Conservation (phyloP, 2,329 filamentous ascomycete genomes). For the Ilyonectria mors-panacis region DNA sequence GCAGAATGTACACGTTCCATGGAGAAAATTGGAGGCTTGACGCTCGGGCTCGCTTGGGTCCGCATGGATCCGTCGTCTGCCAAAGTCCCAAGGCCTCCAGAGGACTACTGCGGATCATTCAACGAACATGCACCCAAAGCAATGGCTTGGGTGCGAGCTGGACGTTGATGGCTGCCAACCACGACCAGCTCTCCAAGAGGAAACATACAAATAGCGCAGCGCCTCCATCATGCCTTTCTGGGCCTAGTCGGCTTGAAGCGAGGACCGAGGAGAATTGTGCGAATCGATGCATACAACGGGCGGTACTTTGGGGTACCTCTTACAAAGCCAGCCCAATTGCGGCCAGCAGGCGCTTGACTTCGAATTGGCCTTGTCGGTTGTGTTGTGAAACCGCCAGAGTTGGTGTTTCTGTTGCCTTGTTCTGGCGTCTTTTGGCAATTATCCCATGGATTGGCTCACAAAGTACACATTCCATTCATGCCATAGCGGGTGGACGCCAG, state of each 20-base stretch:
- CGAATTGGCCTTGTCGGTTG: conserved; percentile 16
- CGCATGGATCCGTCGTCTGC: conserved; percentile 16
- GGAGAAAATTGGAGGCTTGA: conserved; percentile 17
- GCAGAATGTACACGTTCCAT: conserved; percentile 25
- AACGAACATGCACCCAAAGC: conserved; percentile 29
- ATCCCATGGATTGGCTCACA: neutral
- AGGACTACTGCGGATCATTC: conserved; percentile 33
- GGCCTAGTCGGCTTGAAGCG: conserved; percentile 37
- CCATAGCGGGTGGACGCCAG: neutral
- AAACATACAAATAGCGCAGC: conserved; percentile 39
- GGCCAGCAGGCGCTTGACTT: conserved; percentile 1
- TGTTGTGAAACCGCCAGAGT: neutral
- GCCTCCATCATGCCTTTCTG: conserved; percentile 39
- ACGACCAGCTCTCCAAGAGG: conserved; percentile 14
- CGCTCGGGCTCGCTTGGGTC: conserved; percentile 19
- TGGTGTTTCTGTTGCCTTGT: conserved; percentile 11
- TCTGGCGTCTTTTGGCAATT: conserved; percentile 7
- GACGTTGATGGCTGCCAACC: conserved; percentile 23
- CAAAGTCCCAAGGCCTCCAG: conserved; percentile 14
- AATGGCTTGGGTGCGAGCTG: conserved; percentile 14
- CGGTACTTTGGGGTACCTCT: conserved; percentile 41
- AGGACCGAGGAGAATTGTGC: conserved; percentile 32
- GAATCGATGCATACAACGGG: conserved; percentile 40
- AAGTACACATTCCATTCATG: neutral
- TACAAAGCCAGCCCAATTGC: conserved; percentile 5